Conservation (phyloP, 176 grass and related monocot genomes). For the Oryza australiensis region DNA sequence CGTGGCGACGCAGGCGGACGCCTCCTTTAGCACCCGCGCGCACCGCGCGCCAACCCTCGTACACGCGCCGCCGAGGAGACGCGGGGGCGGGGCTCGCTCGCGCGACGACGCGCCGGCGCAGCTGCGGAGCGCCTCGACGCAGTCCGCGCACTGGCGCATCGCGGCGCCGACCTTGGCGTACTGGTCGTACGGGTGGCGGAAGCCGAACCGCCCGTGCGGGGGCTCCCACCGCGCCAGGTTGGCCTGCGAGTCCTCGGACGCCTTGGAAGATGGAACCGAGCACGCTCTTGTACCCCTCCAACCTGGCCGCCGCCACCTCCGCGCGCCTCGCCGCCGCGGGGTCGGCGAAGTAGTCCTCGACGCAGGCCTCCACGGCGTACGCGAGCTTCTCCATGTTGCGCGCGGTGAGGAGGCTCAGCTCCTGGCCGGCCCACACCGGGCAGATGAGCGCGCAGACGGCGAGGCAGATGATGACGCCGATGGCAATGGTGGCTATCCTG, state of each 20-base stretch:
- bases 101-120: constrained; percentile 51
- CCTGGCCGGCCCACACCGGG: constrained; percentile 85
- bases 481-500: constrained; percentile 59
- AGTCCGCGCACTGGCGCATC: constrained; percentile 84
- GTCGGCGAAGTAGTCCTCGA: constrained; percentile 56
- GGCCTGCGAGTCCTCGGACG: constrained; percentile 80
- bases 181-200: constrained; percentile 77
- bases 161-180: constrained; percentile 70
- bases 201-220: constrained; percentile 67
- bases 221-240: constrained; percentile 95
- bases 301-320: constrained; percentile 10
- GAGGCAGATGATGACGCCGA: constrained; percentile 73
- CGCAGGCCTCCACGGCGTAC: constrained; percentile 56
- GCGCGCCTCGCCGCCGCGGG: background rate
- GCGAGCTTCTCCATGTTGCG: constrained; percentile 91
- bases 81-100: constrained; percentile 28
- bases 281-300: constrained; percentile 75
- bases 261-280: constrained; percentile 93
- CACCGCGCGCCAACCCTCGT: constrained; percentile 46
- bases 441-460: constrained; percentile 51
- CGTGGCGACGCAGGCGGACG: constrained; percentile 52
- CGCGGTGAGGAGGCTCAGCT: constrained; percentile 64
- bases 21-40: constrained; percentile 58
- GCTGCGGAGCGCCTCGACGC: constrained; percentile 65
- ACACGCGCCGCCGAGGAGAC: constrained; percentile 50